These are phyloP conservation scores for Eimeria praecox DNA, from an alignment of 169 alveolate species.

Conservation along the genomic window DNA sequence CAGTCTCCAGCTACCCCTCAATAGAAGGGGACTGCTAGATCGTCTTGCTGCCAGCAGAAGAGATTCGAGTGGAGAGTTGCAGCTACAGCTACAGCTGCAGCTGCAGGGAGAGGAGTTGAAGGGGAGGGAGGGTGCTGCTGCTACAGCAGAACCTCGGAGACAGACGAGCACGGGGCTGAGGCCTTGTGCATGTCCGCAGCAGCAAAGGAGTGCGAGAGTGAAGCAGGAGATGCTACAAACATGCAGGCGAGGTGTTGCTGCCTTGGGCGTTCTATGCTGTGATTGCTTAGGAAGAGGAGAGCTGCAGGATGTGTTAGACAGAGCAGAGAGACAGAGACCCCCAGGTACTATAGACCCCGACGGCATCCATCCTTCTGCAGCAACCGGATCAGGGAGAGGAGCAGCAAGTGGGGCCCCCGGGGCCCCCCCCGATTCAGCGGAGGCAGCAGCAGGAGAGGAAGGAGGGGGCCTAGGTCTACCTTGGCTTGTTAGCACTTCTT, in stretches of 20 bases:
- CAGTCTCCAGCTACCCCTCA: background rate
- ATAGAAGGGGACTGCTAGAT: background rate
- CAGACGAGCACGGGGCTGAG: constrained; percentile 59
- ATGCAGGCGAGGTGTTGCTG: constrained; percentile 60
- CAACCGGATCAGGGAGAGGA: background rate
- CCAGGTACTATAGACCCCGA: constrained; percentile 40
- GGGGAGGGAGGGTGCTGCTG: background rate
- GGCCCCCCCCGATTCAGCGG: background rate
- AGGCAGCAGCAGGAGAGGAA: background rate
- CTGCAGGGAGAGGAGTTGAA: background rate
- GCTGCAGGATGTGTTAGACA: constrained; percentile 39
- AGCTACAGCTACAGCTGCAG: background rate
- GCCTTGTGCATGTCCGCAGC: constrained; percentile 32
- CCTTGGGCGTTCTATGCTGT: constrained; percentile 37
- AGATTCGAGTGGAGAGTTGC: constrained; percentile 1
- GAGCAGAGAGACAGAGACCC: constrained; percentile 16
- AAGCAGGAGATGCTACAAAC: constrained; percentile 1
- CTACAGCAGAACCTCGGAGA: background rate
- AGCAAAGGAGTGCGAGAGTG: background rate
- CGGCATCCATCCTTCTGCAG: constrained; percentile 36
- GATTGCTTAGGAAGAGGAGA: constrained; percentile 46
- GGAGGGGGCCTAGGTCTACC: constrained; percentile 38
- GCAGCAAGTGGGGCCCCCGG: too few species aligned
- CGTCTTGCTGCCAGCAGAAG: background rate
- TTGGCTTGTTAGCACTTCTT: constrained; percentile 69